A percentile compares a stretch with the other conserved stretches of the same genome.
Conservation (phyloP, 176 grass and related monocot species). For the Tuctoria greenei region DNA sequence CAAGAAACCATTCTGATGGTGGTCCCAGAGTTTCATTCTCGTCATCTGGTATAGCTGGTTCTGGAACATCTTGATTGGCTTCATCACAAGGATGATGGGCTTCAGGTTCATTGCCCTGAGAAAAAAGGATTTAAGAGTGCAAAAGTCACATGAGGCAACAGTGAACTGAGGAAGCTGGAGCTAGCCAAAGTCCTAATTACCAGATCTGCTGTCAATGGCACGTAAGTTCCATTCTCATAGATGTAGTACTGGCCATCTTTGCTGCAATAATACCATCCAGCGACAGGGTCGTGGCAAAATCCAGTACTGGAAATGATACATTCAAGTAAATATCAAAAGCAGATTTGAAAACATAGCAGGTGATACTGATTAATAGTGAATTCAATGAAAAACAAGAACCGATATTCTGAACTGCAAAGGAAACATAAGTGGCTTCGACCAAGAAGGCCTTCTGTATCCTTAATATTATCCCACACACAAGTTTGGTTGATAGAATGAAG, state of each 20-base stretch:
- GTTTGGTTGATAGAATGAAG: not conserved
- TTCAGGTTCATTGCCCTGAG: conserved; percentile 41
- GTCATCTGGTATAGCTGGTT: not conserved
- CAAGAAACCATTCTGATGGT: conserved; percentile 78
- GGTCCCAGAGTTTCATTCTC: conserved; percentile 29
- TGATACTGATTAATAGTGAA: not conserved
- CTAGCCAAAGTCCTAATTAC: conserved; percentile 24
- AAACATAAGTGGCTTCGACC: not conserved
- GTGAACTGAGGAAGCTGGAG: not conserved
- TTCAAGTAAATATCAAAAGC: not conserved
- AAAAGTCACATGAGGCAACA: not conserved
- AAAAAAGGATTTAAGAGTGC: conserved; percentile 34
- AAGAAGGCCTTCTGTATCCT: not conserved
- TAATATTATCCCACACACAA: conserved; percentile 1
- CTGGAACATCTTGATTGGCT: not conserved
- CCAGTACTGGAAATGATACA: conserved; percentile 60
- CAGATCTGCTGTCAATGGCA: conserved; percentile 36
- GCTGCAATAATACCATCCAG: conserved; percentile 86
- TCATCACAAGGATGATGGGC: conserved; percentile 31
- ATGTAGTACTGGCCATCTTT: conserved; percentile 69
- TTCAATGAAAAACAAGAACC: not conserved
- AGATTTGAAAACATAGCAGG: not conserved
- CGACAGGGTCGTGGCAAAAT: conserved; percentile 80
- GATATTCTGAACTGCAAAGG: not conserved
- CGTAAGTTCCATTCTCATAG: conserved; percentile 63